Base-by-base conservation (phyloP, 768 basidiomycete species). In the Boletellus ananas region DNA sequence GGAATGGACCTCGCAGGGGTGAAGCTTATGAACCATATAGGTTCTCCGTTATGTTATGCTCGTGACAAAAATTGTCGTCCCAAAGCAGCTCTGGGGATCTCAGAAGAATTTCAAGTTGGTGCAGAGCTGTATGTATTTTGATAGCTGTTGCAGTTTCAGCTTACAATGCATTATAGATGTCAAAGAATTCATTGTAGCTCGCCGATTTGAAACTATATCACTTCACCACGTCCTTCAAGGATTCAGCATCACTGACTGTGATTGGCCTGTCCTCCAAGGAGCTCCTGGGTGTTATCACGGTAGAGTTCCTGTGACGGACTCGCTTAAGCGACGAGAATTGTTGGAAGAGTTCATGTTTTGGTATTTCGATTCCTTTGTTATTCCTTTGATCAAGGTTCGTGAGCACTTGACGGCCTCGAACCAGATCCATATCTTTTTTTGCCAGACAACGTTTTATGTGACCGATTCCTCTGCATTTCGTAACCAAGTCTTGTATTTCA, bases 301-400 rank as follows among this genome's bases (percentile, higher is more conserved):
- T 3, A 73, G 84, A 43, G 77, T 83, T 0, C 71, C 80, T 7
- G 78, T 80, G 3, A 79, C 81, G 0, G 94, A 97, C 58, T 70
- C 81, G 2, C 57, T 80, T 29, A 96, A 92, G 65, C 78, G 91
- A 16, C 75, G 80, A n/a, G 84, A 92, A 61, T 67, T 98, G 13
- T 60, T 94, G 0, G 83, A 90, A 62, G 91, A 97, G 44, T 91
- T 95, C 60, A 49, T 97, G n/a, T 88, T 83, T 62, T 99, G 96
- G 96, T 85, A 92, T 57, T 90, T 96, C 50, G 88, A 94, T 60
- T 85, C 82, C 0, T 93, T 94, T 64, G 67, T 98, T 7, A 66
- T 88, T 4, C 80, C 87, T 1, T 70, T 98, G 5, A 66, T 98
- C 31, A 86, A 81, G 74, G 95, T 90, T 54, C 39, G 77, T 62